Evolutionary conservation across 495 filamentous ascomycete genomes (phyloP), one percentile per base, ranked within the genome.

Genomic region (Xylona heveae): DNA sequence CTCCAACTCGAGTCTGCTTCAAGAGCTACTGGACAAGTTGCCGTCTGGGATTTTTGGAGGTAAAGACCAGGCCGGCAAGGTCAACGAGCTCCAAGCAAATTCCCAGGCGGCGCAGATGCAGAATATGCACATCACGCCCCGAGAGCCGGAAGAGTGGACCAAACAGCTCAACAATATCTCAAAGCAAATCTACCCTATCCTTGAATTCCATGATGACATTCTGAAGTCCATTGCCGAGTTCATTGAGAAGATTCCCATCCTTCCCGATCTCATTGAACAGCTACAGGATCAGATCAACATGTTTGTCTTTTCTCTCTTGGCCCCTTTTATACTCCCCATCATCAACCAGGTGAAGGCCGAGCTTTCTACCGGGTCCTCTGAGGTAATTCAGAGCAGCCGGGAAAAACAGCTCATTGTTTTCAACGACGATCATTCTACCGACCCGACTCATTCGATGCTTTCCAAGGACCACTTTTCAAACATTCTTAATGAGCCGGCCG

Each of bases 361-460:
- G 55, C 68, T 93, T 1, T 68, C 70, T 24, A 82, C 74, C 2
- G 82, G 82, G 6, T 77, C 78, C n/a, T 66, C 64, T 1, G 82
- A 90, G 47, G 71, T 93, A 38, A 92, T 93, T 36, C 62, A 75
- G 38, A 74, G 65, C 49, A 78, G 74, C 46, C 63, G 71, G 45
- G 65, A 76, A 24, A 69, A 82, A 48, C 83, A 93, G 49, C 68
- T 72, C 39, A 64, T 81, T 33, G 80, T 93, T 18, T 93, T 90
- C 51, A 44, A 74, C n/a, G 71, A 93, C 40, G 71, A 84, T 39
- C 27, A 56, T 23, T 74, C 50, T 30, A 65, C 67, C 14, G 72
- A 93, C 45, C 83, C 83, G 5, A 93, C 83, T 6, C 83, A 93
- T 49, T 83, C 76, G n/a, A 93, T 92, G 83, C 64, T 93, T 13